phyloP scores from a whole-genome alignment of 768 basidiomycete species.

The Hericium rajendrae region DNA sequence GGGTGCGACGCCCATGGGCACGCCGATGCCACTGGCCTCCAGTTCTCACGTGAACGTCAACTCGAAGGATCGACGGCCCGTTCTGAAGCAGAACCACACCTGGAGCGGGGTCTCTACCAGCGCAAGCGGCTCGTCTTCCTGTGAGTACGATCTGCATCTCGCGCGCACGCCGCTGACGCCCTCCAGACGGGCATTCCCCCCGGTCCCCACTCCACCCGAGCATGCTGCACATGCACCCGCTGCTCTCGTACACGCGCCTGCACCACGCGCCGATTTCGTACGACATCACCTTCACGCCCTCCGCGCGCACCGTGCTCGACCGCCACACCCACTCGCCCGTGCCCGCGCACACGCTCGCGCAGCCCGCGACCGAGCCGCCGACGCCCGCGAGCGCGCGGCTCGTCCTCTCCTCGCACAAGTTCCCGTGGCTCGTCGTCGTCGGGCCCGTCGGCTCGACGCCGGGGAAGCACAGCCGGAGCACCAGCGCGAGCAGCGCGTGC shows the following conservation, averaged over 20 bases:
- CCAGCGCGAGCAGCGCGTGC: conserved; percentile 8
- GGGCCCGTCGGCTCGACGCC: conserved; percentile 21
- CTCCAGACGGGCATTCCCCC: conserved; percentile 9
- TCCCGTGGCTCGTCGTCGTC: conserved; percentile 55
- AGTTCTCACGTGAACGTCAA: conserved; percentile 1
- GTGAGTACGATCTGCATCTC: conserved; percentile 23
- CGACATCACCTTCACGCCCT: conserved; percentile 47
- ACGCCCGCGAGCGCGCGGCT: conserved; percentile 35
- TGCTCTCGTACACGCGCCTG: conserved; percentile 45
- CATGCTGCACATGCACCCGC: conserved; percentile 51
- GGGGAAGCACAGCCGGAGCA: background rate
- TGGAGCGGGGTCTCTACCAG: conserved; percentile 34
- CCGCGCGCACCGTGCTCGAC: conserved; percentile 47
- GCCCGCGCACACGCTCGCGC: conserved; percentile 43
- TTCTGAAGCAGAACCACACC: conserved; percentile 35
- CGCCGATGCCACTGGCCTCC: conserved; percentile 10
- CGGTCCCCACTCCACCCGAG: conserved; percentile 23
- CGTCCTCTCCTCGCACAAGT: conserved; percentile 43
- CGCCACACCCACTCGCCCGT: conserved; percentile 43
- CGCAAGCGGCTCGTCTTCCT: conserved; percentile 27
- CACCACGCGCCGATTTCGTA: conserved; percentile 55
- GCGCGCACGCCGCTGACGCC: background rate
- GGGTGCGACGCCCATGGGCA: conserved; percentile 22
- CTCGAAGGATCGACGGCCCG: conserved; percentile 31
- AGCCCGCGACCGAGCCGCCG: conserved; percentile 59